phyloP scores from a whole-genome alignment of 2,329 filamentous ascomycete species.

The Xylariaceae sp. region DNA sequence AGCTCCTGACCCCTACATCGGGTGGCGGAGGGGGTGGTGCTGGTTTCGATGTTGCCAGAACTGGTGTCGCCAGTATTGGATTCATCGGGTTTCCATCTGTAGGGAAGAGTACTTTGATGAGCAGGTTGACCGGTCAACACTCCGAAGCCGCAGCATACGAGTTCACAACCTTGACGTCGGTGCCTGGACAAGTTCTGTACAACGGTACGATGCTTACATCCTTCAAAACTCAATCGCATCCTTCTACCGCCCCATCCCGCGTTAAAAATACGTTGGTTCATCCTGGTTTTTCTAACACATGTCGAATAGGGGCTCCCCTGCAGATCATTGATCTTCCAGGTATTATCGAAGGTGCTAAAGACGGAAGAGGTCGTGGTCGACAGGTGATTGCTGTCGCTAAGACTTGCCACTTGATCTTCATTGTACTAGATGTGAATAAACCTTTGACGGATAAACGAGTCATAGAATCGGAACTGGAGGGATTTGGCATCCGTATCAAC shows the following conservation, averaged over 20 bases:
- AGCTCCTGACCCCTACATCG: conserved; percentile 81
- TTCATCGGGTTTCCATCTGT: conserved; percentile 99
- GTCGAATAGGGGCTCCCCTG: conserved; percentile 72
- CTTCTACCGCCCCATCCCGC: neutral
- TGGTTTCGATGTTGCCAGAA: conserved; percentile 97
- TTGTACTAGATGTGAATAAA: conserved; percentile 98
- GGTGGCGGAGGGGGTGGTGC: conserved; percentile 82
- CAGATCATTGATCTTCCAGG: conserved; percentile 98
- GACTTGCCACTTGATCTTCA: conserved; percentile 98
- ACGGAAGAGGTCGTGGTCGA: conserved; percentile 94
- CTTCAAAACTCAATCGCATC: neutral
- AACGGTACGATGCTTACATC: conserved; percentile 61
- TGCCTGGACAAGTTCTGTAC: conserved; percentile 93
- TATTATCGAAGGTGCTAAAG: conserved; percentile 98
- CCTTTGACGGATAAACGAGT: conserved; percentile 94
- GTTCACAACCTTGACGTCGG: conserved; percentile 96
- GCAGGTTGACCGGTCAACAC: conserved; percentile 88
- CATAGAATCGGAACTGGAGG: conserved; percentile 93
- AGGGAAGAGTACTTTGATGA: conserved; percentile 98
- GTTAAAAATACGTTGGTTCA: neutral
- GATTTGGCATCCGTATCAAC: conserved; percentile 97
- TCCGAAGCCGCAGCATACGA: conserved; percentile 97
- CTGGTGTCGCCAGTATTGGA: conserved; percentile 93
- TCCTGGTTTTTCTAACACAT: conserved; percentile 17
- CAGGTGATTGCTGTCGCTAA: conserved; percentile 99